Conservation (phyloP, 2,329 filamentous ascomycete genomes). For the Cryoendolithus antarcticus region DNA sequence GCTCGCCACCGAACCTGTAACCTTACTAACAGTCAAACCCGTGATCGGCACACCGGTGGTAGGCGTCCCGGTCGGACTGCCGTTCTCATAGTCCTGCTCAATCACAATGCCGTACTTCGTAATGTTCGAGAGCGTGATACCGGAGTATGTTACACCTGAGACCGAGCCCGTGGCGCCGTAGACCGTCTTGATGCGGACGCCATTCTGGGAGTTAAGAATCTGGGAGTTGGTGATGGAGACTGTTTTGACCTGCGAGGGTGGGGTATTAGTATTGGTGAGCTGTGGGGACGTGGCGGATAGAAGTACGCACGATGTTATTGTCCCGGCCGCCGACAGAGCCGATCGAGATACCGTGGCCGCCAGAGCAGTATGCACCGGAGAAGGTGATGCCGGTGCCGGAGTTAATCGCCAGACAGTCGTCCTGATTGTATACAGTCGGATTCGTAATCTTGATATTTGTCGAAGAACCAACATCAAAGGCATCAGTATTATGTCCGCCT, state of each 20-base stretch:
- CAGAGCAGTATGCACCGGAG: constrained; percentile 31
- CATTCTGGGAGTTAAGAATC: constrained; percentile 35
- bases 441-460: constrained; percentile 14
- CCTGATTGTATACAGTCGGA: constrained; percentile 19
- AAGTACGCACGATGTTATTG: constrained; percentile 36
- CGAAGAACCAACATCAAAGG: constrained; percentile 18
- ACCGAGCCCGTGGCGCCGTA: constrained; percentile 40
- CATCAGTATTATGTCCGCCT: constrained; percentile 21
- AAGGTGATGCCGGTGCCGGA: constrained; percentile 31
- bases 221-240: constrained; percentile 35
- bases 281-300: no score
- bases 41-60: constrained; percentile 41
- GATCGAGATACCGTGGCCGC: constrained; percentile 44
- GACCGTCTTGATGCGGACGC: constrained; percentile 44
- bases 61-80: constrained; percentile 25
- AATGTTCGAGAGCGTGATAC: constrained; percentile 40
- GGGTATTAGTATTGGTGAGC: no score
- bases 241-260: constrained; percentile 37
- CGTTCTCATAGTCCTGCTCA: constrained; percentile 46
- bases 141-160: constrained; percentile 39
- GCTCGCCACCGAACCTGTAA: constrained; percentile 33
- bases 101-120: constrained; percentile 45
- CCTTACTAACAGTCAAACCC: constrained; percentile 31
- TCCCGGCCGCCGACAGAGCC: constrained; percentile 41
- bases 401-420: constrained; percentile 21